A percentile compares a stretch with the other conserved stretches of the same genome.
Evolutionary conservation across 2,329 filamentous ascomycete species (phyloP).

Genomic region (Cytospora leucostoma): DNA sequence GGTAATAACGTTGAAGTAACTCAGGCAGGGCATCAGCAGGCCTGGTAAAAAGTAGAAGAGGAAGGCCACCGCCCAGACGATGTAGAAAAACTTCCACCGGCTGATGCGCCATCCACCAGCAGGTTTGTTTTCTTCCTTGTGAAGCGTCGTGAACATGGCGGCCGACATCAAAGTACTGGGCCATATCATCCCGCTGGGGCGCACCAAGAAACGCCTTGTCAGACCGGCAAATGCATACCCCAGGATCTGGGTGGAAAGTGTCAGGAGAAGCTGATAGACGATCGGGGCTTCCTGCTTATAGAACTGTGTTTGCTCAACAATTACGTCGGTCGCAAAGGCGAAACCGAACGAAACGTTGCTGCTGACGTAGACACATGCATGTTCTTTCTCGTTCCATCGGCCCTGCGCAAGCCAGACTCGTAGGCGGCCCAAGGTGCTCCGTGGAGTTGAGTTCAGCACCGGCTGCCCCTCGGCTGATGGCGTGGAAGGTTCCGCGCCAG

Average conservation of each 20-base stretch:
- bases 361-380: constrained; percentile 85
- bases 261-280: constrained; percentile 78
- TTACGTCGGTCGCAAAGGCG: constrained; percentile 86
- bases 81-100: constrained; percentile 80
- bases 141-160: constrained; percentile 84
- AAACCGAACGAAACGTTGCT: constrained; percentile 90
- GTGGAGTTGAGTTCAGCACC: constrained; percentile 14
- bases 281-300: constrained; percentile 81
- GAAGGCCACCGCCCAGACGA: constrained; percentile 71
- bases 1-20: constrained; percentile 86
- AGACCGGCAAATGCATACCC: constrained; percentile 86
- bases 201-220: constrained; percentile 77
- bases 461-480: constrained; percentile 21
- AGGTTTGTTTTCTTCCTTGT: constrained; percentile 79
- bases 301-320: constrained; percentile 87
- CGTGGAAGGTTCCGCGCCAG: constrained; percentile 27
- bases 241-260: constrained; percentile 81
- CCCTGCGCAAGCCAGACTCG: constrained; percentile 79
- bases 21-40: constrained; percentile 78
- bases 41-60: constrained; percentile 85
- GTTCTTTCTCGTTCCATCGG: constrained; percentile 84
- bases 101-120: constrained; percentile 83
- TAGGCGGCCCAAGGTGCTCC: constrained; percentile 43
- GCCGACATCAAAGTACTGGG: constrained; percentile 85
- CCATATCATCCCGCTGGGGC: constrained; percentile 90